Base-by-base conservation (phyloP, 768 basidiomycete species). In the Trametes coccinea region DNA sequence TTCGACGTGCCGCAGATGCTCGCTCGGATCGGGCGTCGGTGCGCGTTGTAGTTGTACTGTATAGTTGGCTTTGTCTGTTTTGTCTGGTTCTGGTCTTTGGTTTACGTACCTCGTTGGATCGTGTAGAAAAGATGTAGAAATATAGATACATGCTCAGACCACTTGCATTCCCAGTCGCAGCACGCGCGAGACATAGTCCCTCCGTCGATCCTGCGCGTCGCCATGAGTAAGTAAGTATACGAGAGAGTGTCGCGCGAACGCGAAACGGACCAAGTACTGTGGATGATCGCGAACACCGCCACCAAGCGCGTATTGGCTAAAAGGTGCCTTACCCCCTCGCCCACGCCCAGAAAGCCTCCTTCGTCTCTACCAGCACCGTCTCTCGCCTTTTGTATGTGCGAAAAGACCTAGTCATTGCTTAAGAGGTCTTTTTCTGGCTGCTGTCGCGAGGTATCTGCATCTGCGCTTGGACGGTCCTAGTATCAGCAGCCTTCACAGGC, bases 101-200 rank as follows among this genome's bases (percentile, higher is more conserved):
- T 49, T 22, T 22, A 22, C 22, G 22, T 22, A 22, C 22, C 22
- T 22, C 29, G 48, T 10, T 31, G 48, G 48, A 30, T 29, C 14
- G 14, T 49, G 48, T 49, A 49, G 48, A 49, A 49, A 49, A 49
- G 2, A 49, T 49, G 48, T 49, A 49, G 48, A 49, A 49, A 49
- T 29, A 49, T 49, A 49, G 48, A 49, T 49, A 29, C 14, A 13
- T 31, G 48, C 41, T n/a, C 9, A 43, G 14, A 8, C n/a, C 41
- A 14, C 41, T 43, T 33, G 22, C 1, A 22, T 22, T 22, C 22
- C 22, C 22, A 22, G 22, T 22, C 22, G 22, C 22, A 22, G 22
- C 22, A 22, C 22, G 22, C 22, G 22, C 22, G 22, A 22, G 22
- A 22, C 22, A 22, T 22, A 22, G 22, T 22, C 22, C 22, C 22